phyloP scores from a whole-genome alignment of 108 stramenopile species.

The Pseudonitzschia multistriata region DNA sequence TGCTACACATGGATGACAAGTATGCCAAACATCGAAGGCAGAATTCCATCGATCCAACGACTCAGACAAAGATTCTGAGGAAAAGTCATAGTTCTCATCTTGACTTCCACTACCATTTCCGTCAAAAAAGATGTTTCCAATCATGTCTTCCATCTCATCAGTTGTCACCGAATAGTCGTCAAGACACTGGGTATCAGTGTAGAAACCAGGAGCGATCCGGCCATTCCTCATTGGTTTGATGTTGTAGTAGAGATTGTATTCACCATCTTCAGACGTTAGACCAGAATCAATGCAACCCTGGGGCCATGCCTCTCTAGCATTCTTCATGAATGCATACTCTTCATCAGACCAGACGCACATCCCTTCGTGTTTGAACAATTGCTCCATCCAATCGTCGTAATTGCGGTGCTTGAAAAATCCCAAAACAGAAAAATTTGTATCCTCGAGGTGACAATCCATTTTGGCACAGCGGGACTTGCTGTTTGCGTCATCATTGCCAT shows the following conservation, averaged over 20 bases:
- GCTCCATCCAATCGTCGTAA: conserved; percentile 65
- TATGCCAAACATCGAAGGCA: conserved; percentile 42
- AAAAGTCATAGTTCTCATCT: conserved; percentile 20
- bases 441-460: conserved; percentile 68
- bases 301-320: conserved; percentile 38
- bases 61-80: conserved; percentile 21
- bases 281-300: conserved; percentile 33
- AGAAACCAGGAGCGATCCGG: conserved; percentile 42
- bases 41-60: conserved; percentile 40
- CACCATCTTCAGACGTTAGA: conserved; percentile 15
- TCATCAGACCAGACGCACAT: conserved; percentile 59
- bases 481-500: conserved; percentile 9
- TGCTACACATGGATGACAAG: conserved; percentile 65
- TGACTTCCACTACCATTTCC: conserved; percentile 19
- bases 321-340: conserved; percentile 44
- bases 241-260: conserved; percentile 43
- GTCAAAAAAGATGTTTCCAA: conserved; percentile 41
- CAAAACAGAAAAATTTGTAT: conserved; percentile 47
- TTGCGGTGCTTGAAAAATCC: conserved; percentile 65
- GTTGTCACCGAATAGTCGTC: conserved; percentile 33
- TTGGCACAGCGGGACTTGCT: conserved; percentile 48
- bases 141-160: conserved; percentile 35
- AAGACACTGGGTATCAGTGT: conserved; percentile 49
- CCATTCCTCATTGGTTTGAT: conserved; percentile 50
- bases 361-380: conserved; percentile 74